Conservation (phyloP, 163 green algal species). For the Scenedesmus sp. region DNA sequence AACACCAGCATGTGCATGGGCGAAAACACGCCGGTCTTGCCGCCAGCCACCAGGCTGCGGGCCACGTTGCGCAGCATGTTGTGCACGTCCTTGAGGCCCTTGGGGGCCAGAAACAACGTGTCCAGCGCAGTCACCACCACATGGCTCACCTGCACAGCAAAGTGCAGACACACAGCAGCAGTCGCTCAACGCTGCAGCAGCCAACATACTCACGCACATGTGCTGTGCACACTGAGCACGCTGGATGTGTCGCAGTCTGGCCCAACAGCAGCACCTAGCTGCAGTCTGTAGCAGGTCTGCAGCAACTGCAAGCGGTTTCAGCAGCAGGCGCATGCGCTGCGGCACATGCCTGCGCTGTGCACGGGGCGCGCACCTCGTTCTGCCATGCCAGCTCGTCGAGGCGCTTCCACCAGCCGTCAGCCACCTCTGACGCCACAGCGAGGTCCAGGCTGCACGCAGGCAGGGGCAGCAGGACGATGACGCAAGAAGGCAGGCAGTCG, state of each 20-base stretch:
- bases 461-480: not conserved
- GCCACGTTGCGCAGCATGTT: slow-evolving; percentile 96
- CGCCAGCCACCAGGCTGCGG: slow-evolving; percentile 86
- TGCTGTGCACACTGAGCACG: not conserved
- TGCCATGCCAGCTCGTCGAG: slow-evolving; percentile 65
- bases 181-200: not conserved
- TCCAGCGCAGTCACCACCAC: slow-evolving; percentile 82
- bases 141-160: slow-evolving; percentile 57
- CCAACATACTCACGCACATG: not conserved
- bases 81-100: slow-evolving; percentile 95
- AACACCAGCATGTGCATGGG: slow-evolving; percentile 98
- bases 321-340: not conserved
- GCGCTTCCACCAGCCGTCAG: slow-evolving; percentile 71
- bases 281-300: no score
- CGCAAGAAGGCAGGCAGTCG: not conserved
- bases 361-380: slow-evolving; percentile 41
- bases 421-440: slow-evolving; percentile 72
- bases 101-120: slow-evolving; percentile 86
- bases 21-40: slow-evolving; percentile 95
- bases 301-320: not conserved
- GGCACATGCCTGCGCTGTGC: not conserved
- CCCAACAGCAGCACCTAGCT: not conserved
- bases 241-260: no score
- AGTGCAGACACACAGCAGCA: not conserved
- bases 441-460: slow-evolving; percentile 81